A percentile compares a stretch with the other conserved stretches of the same genome.
These are phyloP conservation scores for Emericellopsis cladophorae DNA, from an alignment of 2,329 filamentous ascomycete species.

Conservation along the genomic window DNA sequence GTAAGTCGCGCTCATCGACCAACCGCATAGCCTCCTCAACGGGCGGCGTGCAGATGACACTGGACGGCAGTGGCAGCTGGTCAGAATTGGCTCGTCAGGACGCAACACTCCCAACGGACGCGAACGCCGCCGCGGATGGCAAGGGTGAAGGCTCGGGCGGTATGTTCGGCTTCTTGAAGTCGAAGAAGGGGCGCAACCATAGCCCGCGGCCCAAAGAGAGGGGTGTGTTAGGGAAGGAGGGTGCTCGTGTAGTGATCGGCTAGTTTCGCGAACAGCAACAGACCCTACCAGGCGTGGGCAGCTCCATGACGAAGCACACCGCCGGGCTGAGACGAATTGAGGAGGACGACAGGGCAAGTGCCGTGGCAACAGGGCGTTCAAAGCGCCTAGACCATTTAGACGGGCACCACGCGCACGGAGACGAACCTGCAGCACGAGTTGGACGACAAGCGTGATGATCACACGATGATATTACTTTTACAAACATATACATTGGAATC, in stretches of 20 bases:
- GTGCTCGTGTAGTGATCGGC: conserved; percentile 70
- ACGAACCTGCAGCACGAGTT: too few relatives aligned
- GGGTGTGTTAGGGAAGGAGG: conserved; percentile 89
- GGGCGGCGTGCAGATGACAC: conserved; percentile 80
- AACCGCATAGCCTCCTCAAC: conserved; percentile 64
- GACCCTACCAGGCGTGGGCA: too few relatives aligned
- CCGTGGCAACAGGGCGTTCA: too few relatives aligned
- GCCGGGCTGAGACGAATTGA: too few relatives aligned
- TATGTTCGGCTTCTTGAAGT: conserved; percentile 79
- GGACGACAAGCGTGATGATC: too few relatives aligned
- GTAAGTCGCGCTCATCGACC: conserved; percentile 38
- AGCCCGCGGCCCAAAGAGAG: conserved; percentile 92
- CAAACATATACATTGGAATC: too few relatives aligned
- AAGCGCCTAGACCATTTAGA: too few relatives aligned
- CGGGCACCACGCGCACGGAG: too few relatives aligned
- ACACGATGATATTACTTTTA: too few relatives aligned
- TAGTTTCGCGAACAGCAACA: conserved; percentile 16
- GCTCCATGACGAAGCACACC: too few relatives aligned
- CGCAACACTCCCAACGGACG: conserved; percentile 58
- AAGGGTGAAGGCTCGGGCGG: conserved; percentile 53
- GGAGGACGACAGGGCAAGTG: too few relatives aligned
- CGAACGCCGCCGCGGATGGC: conserved; percentile 36
- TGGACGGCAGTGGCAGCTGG: conserved; percentile 85
- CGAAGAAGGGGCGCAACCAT: conserved; percentile 81
- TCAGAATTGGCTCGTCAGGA: conserved; percentile 80